A percentile compares a stretch with the other conserved stretches of the same genome.
phyloP scores from a whole-genome alignment of 2,329 filamentous ascomycete species.

The Cladosporium sp. region DNA sequence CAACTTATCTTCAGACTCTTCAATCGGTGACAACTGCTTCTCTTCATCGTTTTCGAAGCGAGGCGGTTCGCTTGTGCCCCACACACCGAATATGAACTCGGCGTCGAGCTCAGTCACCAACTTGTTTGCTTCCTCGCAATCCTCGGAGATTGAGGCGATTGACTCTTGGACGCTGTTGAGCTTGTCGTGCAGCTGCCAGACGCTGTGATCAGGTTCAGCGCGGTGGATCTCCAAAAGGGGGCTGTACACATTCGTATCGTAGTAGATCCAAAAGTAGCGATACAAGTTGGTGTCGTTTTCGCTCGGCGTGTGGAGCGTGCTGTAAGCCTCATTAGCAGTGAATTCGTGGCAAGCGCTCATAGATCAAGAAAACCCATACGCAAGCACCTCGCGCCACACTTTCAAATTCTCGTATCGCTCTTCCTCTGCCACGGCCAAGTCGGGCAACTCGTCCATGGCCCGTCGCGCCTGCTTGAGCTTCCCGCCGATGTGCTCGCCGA shows the following conservation, averaged over 20 bases:
- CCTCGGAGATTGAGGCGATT: neutral
- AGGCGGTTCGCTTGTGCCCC: neutral
- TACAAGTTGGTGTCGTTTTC: slow-evolving; percentile 4
- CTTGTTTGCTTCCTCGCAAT: slow-evolving; percentile 9
- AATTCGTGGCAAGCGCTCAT: neutral
- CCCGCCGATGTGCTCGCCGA: neutral
- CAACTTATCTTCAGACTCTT: neutral
- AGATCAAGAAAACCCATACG: neutral
- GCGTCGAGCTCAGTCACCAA: slow-evolving; percentile 14
- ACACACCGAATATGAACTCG: slow-evolving; percentile 14
- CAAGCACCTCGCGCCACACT: slow-evolving; percentile 3
- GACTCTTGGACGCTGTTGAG: neutral
- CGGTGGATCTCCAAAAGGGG: slow-evolving; percentile 4
- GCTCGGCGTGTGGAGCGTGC: slow-evolving; percentile 8
- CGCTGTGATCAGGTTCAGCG: neutral
- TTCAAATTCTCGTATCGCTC: neutral
- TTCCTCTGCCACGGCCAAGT: slow-evolving; percentile 1
- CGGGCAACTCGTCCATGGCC: slow-evolving; percentile 6
- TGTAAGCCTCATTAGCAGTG: neutral
- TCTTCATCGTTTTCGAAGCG: neutral
- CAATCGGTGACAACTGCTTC: neutral
- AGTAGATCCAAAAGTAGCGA: slow-evolving; percentile 6
- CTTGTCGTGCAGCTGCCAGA: neutral
- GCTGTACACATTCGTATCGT: slow-evolving; percentile 5
- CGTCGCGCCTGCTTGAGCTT: neutral